Percentiles rank a stretch among this genome's conserved stretches.
These are phyloP conservation scores for Citrus maxima DNA, from an alignment of 345 rosid genomes.

Conservation along the genomic window DNA sequence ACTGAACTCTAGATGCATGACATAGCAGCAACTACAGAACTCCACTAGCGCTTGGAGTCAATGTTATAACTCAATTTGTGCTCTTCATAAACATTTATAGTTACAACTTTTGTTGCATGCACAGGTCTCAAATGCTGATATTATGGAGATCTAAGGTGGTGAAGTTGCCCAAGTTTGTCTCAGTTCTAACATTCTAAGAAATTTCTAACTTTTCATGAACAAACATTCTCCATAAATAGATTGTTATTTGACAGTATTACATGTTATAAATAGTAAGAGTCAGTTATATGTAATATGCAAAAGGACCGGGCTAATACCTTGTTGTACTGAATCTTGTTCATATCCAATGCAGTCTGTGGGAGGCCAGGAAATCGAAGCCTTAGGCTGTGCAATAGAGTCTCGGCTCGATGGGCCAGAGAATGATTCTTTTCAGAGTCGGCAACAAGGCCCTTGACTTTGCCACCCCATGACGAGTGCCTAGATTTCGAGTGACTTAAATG, in stretches of 20 bases:
- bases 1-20: neutral
- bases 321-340: conserved; percentile 94
- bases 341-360: conserved; percentile 88
- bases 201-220: neutral
- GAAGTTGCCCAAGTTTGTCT: neutral
- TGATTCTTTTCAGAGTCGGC: conserved; percentile 53
- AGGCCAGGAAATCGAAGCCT: conserved; percentile 88
- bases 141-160: neutral
- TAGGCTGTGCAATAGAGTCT: conserved; percentile 68
- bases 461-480: conserved; percentile 73
- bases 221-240: neutral
- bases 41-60: neutral
- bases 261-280: neutral
- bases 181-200: neutral
- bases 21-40: neutral
- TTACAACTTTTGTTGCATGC: neutral
- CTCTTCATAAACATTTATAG: neutral
- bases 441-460: conserved; percentile 86
- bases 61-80: neutral
- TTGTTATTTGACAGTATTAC: neutral
- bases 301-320: conserved; percentile 35
- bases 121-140: neutral
- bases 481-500: conserved; percentile 36
- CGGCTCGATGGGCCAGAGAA: conserved; percentile 68
- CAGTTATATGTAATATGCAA: neutral